Conservation (phyloP, 306 rosid species). For the Inga oerstediana region DNA sequence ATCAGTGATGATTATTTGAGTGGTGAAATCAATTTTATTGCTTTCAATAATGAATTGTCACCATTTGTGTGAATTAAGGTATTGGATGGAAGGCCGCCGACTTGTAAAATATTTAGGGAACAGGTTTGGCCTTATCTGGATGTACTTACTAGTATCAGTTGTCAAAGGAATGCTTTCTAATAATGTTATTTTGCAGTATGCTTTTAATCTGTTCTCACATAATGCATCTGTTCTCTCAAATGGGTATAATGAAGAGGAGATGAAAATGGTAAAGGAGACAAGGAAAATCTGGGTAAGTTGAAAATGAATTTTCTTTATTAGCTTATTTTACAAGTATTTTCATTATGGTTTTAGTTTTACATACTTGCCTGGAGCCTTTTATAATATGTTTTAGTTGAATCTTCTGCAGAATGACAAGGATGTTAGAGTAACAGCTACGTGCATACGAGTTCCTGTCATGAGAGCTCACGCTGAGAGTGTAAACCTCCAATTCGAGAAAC, state of each 20-base stretch:
- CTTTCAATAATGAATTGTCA: slow-evolving; percentile 18
- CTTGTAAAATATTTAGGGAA: slow-evolving; percentile 75
- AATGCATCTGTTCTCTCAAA: slow-evolving; percentile 81
- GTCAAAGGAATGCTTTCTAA: slow-evolving; percentile 28
- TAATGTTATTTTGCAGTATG: slow-evolving; percentile 70
- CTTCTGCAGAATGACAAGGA: slow-evolving; percentile 69
- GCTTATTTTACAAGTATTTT: neutral
- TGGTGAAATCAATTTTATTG: neutral
- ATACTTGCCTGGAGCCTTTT: neutral
- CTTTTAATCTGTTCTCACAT: slow-evolving; percentile 94
- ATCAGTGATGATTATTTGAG: neutral
- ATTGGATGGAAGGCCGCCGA: slow-evolving; percentile 79
- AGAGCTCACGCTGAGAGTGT: slow-evolving; percentile 98
- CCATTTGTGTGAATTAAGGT: slow-evolving; percentile 49
- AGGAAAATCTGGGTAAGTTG: slow-evolving; percentile 87
- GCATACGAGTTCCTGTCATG: slow-evolving; percentile 97
- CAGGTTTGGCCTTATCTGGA: slow-evolving; percentile 61
- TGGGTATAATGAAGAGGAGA: slow-evolving; percentile 98
- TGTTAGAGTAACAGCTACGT: slow-evolving; percentile 91
- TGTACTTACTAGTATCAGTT: neutral
- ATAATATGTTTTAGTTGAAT: neutral
- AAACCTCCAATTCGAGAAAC: slow-evolving; percentile 89
- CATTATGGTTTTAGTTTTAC: neutral
- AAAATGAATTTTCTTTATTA: neutral
- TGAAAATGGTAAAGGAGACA: slow-evolving; percentile 95